These are phyloP conservation scores for Escallonia herrerae DNA, from an alignment of 129 eudicot species.

Conservation along the genomic window DNA sequence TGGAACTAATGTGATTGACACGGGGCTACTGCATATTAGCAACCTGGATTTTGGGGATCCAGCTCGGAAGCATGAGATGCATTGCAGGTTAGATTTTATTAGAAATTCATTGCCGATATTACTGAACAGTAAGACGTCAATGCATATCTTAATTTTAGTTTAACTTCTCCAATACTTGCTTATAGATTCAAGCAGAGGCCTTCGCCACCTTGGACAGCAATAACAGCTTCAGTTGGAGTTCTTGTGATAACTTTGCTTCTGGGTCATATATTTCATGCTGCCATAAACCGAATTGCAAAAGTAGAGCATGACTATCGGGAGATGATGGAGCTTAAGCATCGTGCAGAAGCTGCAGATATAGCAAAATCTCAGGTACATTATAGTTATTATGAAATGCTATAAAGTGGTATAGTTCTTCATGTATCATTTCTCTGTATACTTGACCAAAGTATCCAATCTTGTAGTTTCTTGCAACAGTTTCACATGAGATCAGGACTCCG, in stretches of 20 bases:
- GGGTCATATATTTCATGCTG: conserved; percentile 59
- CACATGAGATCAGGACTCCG: conserved; percentile 97
- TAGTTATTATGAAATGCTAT: not conserved
- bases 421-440: not conserved
- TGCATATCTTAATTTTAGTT: not conserved
- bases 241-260: conserved; percentile 63
- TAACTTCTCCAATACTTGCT: not conserved
- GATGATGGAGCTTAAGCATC: conserved; percentile 69
- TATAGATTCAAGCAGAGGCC: conserved; percentile 71
- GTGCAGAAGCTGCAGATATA: conserved; percentile 87
- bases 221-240: conserved; percentile 38
- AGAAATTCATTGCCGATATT: not conserved
- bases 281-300: conserved; percentile 50
- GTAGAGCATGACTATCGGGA: conserved; percentile 48
- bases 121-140: not conserved
- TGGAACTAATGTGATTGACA: conserved; percentile 53
- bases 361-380: conserved; percentile 87
- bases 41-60: conserved; percentile 93
- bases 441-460: conserved; percentile 12
- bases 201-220: conserved; percentile 65
- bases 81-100: conserved; percentile 64
- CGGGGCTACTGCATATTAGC: conserved; percentile 53
- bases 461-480: conserved; percentile 91
- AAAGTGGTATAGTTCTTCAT: not conserved
- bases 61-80: conserved; percentile 85